Base-by-base conservation (phyloP, 805 yeast species). In the Candida koratica region DNA sequence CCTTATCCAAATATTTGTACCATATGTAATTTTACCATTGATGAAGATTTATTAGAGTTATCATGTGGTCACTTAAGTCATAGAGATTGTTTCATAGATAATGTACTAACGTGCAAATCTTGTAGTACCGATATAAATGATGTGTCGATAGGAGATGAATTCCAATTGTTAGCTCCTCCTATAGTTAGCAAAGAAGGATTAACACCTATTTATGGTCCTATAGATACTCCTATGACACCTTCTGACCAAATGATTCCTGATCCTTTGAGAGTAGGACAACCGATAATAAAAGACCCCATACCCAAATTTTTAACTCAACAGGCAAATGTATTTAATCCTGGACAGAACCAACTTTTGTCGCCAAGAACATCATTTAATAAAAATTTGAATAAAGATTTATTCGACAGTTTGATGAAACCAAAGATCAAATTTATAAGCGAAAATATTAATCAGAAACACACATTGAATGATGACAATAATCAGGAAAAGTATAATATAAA, bases 21-120 rank as follows among this genome's bases (percentile, higher is more conserved):
- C 10, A 41, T 44, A 12, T 44, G 47, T 25, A 38, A 44, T 16
- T 44, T 38, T 25, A 34, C 14, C 14, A 41, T 44, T 6, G 47
- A 44, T 25, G 42, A 44, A 25, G 47, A 44, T 28, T 34, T 44
- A 23, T 29, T 44, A 17, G 51, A 47, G 28, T 42, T 58, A 27
- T 36, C 45, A 7, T 58, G 63, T 31, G 38, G 43, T 25, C 58
- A 58, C 37, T 35, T 36, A n/a, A 51, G 57, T 28, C 63, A 58
- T 34, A 42, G 47, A 25, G 52, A 50, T 17, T 58, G 63, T 36
- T 43, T 55, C 11, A 38, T 44, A 14, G 39, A 44, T 34, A 44
- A 44, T 20, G 19, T 34, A 12, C 28, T 44, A 14, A 44, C 47
- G 11, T 44, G 47, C 25, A 41, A 44, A 24, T 32, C 32, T 23